phyloP scores from a whole-genome alignment of 805 yeast genomes.

The Candida caryicola region DNA sequence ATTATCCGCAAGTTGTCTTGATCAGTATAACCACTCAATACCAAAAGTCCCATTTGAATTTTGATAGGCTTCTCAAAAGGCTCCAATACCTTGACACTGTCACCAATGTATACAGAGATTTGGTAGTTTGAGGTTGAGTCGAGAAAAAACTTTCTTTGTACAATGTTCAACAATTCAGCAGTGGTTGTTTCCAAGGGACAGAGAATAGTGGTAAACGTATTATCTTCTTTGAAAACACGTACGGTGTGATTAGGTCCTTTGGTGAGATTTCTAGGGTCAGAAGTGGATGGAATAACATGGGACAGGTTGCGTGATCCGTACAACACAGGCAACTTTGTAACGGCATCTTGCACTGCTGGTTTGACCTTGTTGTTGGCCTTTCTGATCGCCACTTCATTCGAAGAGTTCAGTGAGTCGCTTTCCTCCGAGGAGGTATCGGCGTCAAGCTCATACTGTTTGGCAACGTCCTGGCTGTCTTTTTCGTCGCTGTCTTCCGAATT shows the following conservation, averaged over 20 bases:
- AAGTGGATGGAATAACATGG: slow-evolving; percentile 13
- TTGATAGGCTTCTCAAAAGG: slow-evolving; percentile 72
- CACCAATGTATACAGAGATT: slow-evolving; percentile 72
- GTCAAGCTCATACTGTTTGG: slow-evolving; percentile 7
- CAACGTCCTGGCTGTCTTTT: slow-evolving; percentile 5
- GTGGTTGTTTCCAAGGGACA: slow-evolving; percentile 78
- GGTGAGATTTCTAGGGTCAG: slow-evolving; percentile 8
- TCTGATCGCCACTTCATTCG: slow-evolving; percentile 5
- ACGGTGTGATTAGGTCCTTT: slow-evolving; percentile 47
- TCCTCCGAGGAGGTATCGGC: slow-evolving; percentile 4
- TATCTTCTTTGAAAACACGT: slow-evolving; percentile 79
- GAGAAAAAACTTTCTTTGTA: slow-evolving; percentile 76
- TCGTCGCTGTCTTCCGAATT: slow-evolving; percentile 18
- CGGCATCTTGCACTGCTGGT: neutral
- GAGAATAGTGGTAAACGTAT: slow-evolving; percentile 79
- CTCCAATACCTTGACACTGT: slow-evolving; percentile 68
- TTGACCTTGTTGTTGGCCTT: neutral
- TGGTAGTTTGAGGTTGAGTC: slow-evolving; percentile 71
- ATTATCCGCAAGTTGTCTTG: slow-evolving; percentile 73
- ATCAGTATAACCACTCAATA: slow-evolving; percentile 75
- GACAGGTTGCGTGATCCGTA: slow-evolving; percentile 29
- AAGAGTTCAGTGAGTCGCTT: slow-evolving; percentile 3
- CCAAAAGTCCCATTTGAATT: slow-evolving; percentile 68
- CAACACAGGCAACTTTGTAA: slow-evolving; percentile 26
- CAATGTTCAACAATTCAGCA: slow-evolving; percentile 63